A percentile compares a stretch with the other conserved stretches of the same genome.
Evolutionary conservation across 345 rosid genomes (phyloP).

Genomic region (Hibiscus trionum): DNA sequence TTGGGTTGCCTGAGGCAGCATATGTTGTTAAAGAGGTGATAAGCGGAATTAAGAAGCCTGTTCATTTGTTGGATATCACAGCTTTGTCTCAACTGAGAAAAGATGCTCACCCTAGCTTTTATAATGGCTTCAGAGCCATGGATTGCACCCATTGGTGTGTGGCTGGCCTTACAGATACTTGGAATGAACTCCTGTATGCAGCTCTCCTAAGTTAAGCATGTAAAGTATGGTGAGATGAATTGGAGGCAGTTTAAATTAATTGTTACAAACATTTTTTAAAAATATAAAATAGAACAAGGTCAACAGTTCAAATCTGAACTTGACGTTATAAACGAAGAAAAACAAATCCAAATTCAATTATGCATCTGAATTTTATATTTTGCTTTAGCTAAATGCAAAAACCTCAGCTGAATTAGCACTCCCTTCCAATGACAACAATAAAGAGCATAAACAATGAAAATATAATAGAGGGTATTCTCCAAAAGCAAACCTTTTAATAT

Average conservation of each 20-base stretch:
- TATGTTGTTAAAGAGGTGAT: conserved; percentile 35
- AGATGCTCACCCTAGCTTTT: conserved; percentile 53
- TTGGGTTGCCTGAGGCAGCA: conserved; percentile 33
- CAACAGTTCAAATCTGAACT: too few species aligned
- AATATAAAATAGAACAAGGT: too few species aligned
- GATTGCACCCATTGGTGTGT: conserved; percentile 81
- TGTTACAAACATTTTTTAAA: background rate
- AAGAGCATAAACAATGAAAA: background rate
- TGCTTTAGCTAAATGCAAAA: too few species aligned
- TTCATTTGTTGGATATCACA: conserved; percentile 55
- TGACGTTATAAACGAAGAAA: too few species aligned
- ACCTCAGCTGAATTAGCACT: too few species aligned
- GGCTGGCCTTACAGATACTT: conserved; percentile 57
- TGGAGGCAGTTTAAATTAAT: background rate
- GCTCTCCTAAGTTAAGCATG: conserved; percentile 20
- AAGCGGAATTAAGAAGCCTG: conserved; percentile 34
- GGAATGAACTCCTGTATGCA: conserved; percentile 51
- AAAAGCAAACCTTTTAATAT: background rate
- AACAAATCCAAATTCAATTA: too few species aligned
- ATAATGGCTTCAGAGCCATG: conserved; percentile 45
- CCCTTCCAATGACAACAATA: too few species aligned
- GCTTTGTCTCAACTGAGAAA: conserved; percentile 58
- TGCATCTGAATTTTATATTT: too few species aligned
- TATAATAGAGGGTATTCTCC: background rate
- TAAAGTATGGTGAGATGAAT: background rate